Conservation (phyloP, 2,329 filamentous ascomycete genomes). For the Apiospora phragmitis region DNA sequence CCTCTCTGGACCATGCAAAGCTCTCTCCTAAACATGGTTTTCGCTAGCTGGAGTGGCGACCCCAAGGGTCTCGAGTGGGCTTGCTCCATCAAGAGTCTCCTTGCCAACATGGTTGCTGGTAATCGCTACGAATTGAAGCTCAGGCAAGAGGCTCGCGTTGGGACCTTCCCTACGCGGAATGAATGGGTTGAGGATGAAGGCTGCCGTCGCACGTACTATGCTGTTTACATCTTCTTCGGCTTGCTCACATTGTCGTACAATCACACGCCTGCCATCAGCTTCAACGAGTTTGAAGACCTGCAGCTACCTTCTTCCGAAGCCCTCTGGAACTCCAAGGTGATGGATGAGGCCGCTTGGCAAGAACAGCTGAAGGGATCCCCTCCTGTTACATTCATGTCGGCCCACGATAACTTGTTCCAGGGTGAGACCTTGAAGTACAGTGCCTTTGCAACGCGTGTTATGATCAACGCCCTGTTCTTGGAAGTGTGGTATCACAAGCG, state of each 20-base stretch:
- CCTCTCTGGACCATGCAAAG: conserved; percentile 98
- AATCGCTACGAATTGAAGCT: conserved; percentile 96
- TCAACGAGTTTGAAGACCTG: conserved; percentile 95
- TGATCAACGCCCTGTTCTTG: conserved; percentile 98
- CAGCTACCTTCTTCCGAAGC: conserved; percentile 92
- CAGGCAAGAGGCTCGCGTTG: conserved; percentile 83
- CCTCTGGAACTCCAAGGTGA: conserved; percentile 83
- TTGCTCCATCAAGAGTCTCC: conserved; percentile 95
- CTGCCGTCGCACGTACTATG: conserved; percentile 94
- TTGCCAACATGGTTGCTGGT: conserved; percentile 98
- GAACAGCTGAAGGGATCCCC: conserved; percentile 72
- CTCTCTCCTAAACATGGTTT: conserved; percentile 96
- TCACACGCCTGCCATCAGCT: conserved; percentile 95
- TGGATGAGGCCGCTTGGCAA: conserved; percentile 80
- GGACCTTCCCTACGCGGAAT: conserved; percentile 70
- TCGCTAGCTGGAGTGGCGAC: conserved; percentile 98
- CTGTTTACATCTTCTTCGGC: conserved; percentile 98
- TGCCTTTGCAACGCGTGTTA: conserved; percentile 92
- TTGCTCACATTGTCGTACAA: conserved; percentile 95
- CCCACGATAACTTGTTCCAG: conserved; percentile 93
- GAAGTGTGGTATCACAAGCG: conserved; percentile 99
- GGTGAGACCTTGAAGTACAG: conserved; percentile 90
- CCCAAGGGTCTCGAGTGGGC: conserved; percentile 98
- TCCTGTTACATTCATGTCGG: conserved; percentile 85
- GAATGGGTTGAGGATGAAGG: conserved; percentile 98